Base-by-base conservation (phyloP, 2,329 filamentous ascomycete genomes). In the Claviceps fusiformis region DNA sequence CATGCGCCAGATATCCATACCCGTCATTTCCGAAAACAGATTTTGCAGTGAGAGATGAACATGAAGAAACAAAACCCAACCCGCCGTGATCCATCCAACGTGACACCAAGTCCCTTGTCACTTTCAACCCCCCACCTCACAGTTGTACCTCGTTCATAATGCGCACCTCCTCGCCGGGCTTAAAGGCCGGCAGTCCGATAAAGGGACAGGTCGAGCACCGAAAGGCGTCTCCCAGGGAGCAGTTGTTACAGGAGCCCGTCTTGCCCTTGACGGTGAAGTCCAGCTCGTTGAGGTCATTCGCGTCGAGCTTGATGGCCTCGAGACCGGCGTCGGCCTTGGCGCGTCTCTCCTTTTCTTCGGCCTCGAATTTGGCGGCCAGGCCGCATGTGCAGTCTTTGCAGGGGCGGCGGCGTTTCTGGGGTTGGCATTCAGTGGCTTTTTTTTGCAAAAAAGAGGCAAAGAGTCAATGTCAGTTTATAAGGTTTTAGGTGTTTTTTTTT, bases 351-450 rank as follows among this genome's bases (percentile, higher is more conserved):
- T 75, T 76, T 70, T 97, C 93, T 74, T 97, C 89, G n/a, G 85
- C 85, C 63, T 89, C 87, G 52, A 97, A 72, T 58, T 86, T 83
- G 68, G 93, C 82, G 29, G 91, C 89, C 31, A 98, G 82, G 52
- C 93, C 93, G 67, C 93, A 98, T 9, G 88, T 92, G 75, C 93
- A 98, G 75, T 98, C 93, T 73, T 98, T 97, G 78, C 93, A 98
- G 56, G 93, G 90, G 59, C 91, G 85, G 55, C 92, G 86, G 62
- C 92, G 85, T 75, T 95, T 95, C 72, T 93, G 89, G 50, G 92
- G 91, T 57, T 85, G 82, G 70, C 93, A 98, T 67, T 95, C 89
- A 31, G 85, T 80, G 53, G 93, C 91, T 81, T 59, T 56, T 27
- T 8, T 15, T 31, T 11, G 8, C 15, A 33, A 48, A 48, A 31